Base-by-base conservation (phyloP, 192 early-diverging fungal genomes). In the Coemansia sp. region DNA sequence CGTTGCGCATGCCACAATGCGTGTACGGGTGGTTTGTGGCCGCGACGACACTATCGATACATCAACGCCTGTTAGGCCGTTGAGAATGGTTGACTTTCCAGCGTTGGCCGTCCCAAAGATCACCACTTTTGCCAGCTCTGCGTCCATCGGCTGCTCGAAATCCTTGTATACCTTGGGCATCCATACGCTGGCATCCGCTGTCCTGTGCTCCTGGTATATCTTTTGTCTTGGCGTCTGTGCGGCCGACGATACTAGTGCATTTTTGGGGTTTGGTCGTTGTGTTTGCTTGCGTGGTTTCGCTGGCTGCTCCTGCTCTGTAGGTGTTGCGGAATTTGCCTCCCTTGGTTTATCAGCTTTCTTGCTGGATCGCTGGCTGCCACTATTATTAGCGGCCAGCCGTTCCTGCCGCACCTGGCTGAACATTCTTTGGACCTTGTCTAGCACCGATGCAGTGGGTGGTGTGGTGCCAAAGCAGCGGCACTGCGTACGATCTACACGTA, bases 1-100 rank as follows among this genome's bases (percentile, higher is more conserved):
- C 0, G 90, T 84, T 23, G 83, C 46, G 10, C 85, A 68, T 2
- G 85, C 88, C 68, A 86, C 71, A 35, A 88, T 86, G 40, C 88
- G 84, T 35, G 87, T 82, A 20, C 90, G 67, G 26, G 90, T 92
- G 10, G 90, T 92, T 67, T 92, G 90, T 34, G 90, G 83, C 63
- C 85, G 83, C 49, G 85, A 63, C 2, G 90, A 90, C 15, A 89
- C 90, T 8, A 89, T 81, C 28, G 90, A 89, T 29, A 92, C 82
- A 34, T 84, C 43, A 9, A 42, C 59, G 52, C 83, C 86, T 4
- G 87, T 74, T 10, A 92, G 70, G 30, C 82, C 73, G 64, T 92
- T 92, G n/a, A 92, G 71, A 55, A 92, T 67, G n/a, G 90, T 92
- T 1, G 90, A 92, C 64, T 92, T 92, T 31, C 90, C 90, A 3